Percentiles rank a stretch among this genome's conserved stretches.
Evolutionary conservation across 2,329 filamentous ascomycete species (phyloP).

Genomic region (Chaetoscypha palmicola): DNA sequence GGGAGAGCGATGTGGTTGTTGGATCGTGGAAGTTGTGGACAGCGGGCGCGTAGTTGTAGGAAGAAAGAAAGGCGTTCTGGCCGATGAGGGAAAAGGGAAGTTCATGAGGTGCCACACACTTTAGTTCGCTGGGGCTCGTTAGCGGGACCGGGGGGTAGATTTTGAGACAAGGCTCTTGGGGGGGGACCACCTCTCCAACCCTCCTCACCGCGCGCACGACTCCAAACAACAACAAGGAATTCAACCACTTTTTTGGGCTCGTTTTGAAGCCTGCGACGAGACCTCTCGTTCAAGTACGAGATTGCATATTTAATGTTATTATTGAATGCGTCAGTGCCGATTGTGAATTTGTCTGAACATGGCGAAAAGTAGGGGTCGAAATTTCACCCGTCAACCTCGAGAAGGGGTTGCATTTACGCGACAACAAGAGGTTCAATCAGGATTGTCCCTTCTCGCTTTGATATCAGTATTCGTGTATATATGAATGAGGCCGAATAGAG

Average conservation of each 20-base stretch:
- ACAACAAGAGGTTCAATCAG: too few species aligned
- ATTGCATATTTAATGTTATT: conserved; percentile 21
- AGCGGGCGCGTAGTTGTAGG: conserved; percentile 4
- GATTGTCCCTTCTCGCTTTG: too few species aligned
- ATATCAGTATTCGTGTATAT: too few species aligned
- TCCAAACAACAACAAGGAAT: conserved; percentile 24
- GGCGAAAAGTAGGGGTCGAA: not conserved
- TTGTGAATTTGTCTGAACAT: conserved; percentile 1
- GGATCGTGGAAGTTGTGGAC: conserved; percentile 23
- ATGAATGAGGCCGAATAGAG: too few species aligned
- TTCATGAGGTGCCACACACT: too few species aligned
- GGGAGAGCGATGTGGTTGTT: not conserved
- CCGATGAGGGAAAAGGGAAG: too few species aligned
- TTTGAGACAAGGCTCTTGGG: too few species aligned
- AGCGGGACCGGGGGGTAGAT: too few species aligned
- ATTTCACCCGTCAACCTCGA: not conserved
- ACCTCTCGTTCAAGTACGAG: conserved; percentile 36
- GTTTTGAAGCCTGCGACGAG: conserved; percentile 44
- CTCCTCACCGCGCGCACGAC: conserved; percentile 25
- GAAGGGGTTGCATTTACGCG: not conserved
- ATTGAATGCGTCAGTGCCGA: conserved; percentile 16
- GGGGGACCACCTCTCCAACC: not conserved
- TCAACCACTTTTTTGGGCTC: conserved; percentile 57
- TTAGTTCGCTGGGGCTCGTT: too few species aligned
- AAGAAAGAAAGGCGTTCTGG: not conserved